A percentile compares a stretch with the other conserved stretches of the same genome.
Evolutionary conservation across 2,329 filamentous ascomycete species (phyloP).

Genomic region (Claviceps sp.): DNA sequence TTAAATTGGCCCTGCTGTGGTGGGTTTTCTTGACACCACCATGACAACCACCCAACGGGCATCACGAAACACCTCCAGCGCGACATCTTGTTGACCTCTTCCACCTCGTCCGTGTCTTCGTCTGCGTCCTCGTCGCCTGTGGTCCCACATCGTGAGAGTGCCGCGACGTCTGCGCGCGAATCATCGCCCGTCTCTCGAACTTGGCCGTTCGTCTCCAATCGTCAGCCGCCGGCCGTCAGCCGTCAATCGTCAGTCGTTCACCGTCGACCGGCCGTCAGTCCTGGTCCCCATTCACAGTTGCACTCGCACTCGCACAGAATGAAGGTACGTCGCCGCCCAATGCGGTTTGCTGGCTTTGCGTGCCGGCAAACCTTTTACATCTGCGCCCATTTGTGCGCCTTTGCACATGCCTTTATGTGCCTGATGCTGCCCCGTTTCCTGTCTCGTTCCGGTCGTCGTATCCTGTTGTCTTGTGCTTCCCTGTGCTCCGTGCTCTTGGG

Average conservation of each 20-base stretch:
- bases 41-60: not conserved
- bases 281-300: not conserved
- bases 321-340: slow-evolving; percentile 14
- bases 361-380: not conserved
- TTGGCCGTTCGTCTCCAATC: not conserved
- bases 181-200: not conserved
- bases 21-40: not conserved
- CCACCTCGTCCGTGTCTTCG: not conserved
- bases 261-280: not conserved
- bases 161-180: not conserved
- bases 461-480: not conserved
- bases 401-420: not conserved
- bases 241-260: too few species aligned
- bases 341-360: not conserved
- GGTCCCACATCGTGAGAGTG: not conserved
- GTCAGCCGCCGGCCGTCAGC: too few species aligned
- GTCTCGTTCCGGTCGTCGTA: slow-evolving; percentile 1
- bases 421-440: not conserved
- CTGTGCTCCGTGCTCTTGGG: not conserved
- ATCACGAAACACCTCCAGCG: not conserved
- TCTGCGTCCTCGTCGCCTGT: not conserved
- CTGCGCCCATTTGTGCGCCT: not conserved
- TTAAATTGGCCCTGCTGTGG: not conserved
- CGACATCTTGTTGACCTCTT: not conserved
- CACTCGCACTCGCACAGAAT: slow-evolving; percentile 18